Conservation (phyloP, 2,329 filamentous ascomycete species). For the Teratosphaeriaceae sp. region DNA sequence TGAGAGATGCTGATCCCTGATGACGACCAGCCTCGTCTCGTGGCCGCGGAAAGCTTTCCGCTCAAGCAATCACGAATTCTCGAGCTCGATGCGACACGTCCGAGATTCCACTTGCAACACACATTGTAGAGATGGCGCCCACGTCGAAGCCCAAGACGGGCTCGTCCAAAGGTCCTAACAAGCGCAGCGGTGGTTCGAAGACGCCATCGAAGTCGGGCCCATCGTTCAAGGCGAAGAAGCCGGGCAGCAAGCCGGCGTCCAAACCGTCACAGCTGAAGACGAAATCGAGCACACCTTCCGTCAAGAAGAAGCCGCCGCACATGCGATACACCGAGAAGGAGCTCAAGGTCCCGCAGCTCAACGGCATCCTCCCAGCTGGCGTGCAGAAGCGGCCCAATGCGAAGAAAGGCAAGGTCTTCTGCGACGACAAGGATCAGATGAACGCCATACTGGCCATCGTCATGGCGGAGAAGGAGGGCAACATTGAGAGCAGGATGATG, state of each 20-base stretch:
- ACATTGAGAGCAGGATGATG: constrained; percentile 98
- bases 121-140: constrained; percentile 6
- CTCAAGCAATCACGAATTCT: background rate
- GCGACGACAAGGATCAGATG: constrained; percentile 92
- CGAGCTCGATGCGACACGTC: too few relatives aligned
- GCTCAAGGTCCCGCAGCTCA: constrained; percentile 70
- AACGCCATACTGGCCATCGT: constrained; percentile 90
- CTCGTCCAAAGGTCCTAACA: constrained; percentile 11
- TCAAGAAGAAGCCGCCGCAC: constrained; percentile 59
- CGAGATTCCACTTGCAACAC: background rate
- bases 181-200: constrained; percentile 10
- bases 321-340: constrained; percentile 72
- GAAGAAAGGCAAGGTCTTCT: constrained; percentile 98
- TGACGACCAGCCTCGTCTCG: too few relatives aligned
- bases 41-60: background rate
- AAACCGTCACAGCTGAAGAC: constrained; percentile 47
- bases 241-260: background rate
- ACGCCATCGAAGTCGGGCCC: constrained; percentile 8
- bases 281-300: constrained; percentile 22
- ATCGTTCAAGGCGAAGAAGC: constrained; percentile 6
- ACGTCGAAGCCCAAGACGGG: constrained; percentile 7
- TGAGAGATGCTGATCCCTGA: background rate
- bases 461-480: constrained; percentile 92
- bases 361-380: constrained; percentile 87
- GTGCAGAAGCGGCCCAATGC: constrained; percentile 87